Evolutionary conservation across 495 filamentous ascomycete species (phyloP).

Genomic region (Penicillium mononematosum): DNA sequence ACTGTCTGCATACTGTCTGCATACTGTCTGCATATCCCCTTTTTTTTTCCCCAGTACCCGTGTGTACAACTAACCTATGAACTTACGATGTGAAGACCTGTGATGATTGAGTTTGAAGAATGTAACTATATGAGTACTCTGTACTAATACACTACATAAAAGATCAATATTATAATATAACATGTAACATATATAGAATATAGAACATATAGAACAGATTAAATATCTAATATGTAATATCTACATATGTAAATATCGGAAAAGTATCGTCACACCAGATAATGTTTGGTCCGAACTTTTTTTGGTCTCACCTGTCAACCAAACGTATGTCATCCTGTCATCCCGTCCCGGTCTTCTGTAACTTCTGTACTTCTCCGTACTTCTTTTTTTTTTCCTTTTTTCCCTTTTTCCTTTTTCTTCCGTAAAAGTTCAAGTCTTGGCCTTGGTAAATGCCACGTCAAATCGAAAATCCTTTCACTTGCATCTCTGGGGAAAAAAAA

Average conservation of each 20-base stretch:
- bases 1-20: too few species aligned
- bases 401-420: neutral
- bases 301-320: constrained; percentile 26
- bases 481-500: neutral
- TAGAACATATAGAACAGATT: too few species aligned
- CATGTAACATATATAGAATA: too few species aligned
- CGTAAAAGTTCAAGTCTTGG: too few species aligned
- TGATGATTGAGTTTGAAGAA: constrained; percentile 21
- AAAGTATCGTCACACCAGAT: constrained; percentile 29
- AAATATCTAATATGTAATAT: too few species aligned
- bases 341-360: too few species aligned
- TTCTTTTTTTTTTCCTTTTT: neutral
- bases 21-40: too few species aligned
- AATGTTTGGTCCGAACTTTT: constrained; percentile 19
- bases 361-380: neutral
- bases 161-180: too few species aligned
- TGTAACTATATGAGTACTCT: constrained; percentile 24
- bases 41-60: too few species aligned
- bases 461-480: constrained; percentile 6
- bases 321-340: constrained; percentile 36
- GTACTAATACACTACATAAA: too few species aligned
- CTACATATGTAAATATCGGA: constrained; percentile 10
- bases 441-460: constrained; percentile 1
- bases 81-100: constrained; percentile 30
- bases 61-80: constrained; percentile 18